These are phyloP conservation scores for Cladosporium sp. DNA, from an alignment of 2,329 filamentous ascomycete species.

Conservation along the genomic window DNA sequence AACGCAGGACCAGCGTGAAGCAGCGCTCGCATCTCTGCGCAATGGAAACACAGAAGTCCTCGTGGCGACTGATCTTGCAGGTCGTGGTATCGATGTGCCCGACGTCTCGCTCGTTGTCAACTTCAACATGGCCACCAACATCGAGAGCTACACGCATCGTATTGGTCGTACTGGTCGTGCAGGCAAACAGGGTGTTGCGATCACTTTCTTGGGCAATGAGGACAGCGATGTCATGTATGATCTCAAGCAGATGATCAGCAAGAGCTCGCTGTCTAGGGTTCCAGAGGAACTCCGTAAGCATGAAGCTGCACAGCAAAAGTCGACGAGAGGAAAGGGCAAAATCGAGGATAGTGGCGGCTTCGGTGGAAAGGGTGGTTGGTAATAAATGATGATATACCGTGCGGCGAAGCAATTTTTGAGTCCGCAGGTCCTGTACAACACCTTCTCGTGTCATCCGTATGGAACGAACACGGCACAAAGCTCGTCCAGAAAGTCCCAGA, in stretches of 20 bases:
- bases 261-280: slow-evolving; percentile 81
- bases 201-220: slow-evolving; percentile 90
- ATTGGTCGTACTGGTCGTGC: slow-evolving; percentile 96
- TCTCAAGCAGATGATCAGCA: slow-evolving; percentile 89
- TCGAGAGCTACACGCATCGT: slow-evolving; percentile 94
- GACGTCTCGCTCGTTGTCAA: slow-evolving; percentile 94
- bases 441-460: no score
- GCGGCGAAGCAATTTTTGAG: no score
- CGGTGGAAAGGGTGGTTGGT: slow-evolving; percentile 33
- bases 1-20: slow-evolving; percentile 96
- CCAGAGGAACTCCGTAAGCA: slow-evolving; percentile 88
- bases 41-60: slow-evolving; percentile 77
- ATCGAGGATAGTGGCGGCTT: slow-evolving; percentile 33
- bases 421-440: no score
- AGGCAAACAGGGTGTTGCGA: slow-evolving; percentile 91
- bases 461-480: no score
- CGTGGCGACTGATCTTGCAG: slow-evolving; percentile 91
- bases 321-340: slow-evolving; percentile 22
- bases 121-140: slow-evolving; percentile 95
- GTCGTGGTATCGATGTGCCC: slow-evolving; percentile 93
- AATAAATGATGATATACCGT: no score
- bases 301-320: slow-evolving; percentile 82
- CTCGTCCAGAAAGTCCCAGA: no score
- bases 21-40: slow-evolving; percentile 79
- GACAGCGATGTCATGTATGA: slow-evolving; percentile 87